Base-by-base conservation (phyloP, 192 early-diverging fungal species). In the Chytriomyces hyalinus region DNA sequence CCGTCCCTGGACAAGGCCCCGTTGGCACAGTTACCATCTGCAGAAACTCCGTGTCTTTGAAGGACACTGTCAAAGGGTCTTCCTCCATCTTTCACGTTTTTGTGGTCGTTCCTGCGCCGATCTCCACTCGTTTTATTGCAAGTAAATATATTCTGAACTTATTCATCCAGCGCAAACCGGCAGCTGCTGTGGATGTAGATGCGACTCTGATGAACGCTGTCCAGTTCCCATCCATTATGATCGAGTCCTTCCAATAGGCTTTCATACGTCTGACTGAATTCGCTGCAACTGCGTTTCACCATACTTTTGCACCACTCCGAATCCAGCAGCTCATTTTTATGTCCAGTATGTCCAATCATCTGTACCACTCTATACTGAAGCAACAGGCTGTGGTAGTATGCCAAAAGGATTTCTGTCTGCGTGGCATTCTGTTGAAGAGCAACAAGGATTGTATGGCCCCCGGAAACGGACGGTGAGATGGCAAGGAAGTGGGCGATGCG, bases 31-130 rank as follows among this genome's bases (percentile, higher is more conserved):
- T 13, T 78, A 79, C 79, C 76, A 50, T 48, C 66, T 86, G 79
- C 7, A 88, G 74, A 62, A 86, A 88, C 24, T 67, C 71, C 20
- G 87, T 79, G 74, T 88, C 87, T 62, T 86, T 88, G 78, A 86
- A 88, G 70, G 75, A 81, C 60, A 88, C 82, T 10, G 75, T 59
- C 9, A 79, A 75, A 13, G 83, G 76, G 50, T 85, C 83, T 4
- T 80, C 78, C 49, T 85, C 67, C 57, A 60, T 60, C 15, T 60
- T 60, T 17, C 15, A 60, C 1, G 57, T 60, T 60, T 60, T 22
- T 60, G 15, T 22, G 22, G 57, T 59, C 20, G 13, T 67, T 26
- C 24, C 24, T 26, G 24, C 65, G 7, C 36, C 65, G 15, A 47
- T 8, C 43, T 67, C 45, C 65, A 46, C 22, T 46, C 26, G 15